Evolutionary conservation across 306 rosid species (phyloP), one percentile per base, ranked within the genome.

Genomic region (Lathyrus aphaca): DNA sequence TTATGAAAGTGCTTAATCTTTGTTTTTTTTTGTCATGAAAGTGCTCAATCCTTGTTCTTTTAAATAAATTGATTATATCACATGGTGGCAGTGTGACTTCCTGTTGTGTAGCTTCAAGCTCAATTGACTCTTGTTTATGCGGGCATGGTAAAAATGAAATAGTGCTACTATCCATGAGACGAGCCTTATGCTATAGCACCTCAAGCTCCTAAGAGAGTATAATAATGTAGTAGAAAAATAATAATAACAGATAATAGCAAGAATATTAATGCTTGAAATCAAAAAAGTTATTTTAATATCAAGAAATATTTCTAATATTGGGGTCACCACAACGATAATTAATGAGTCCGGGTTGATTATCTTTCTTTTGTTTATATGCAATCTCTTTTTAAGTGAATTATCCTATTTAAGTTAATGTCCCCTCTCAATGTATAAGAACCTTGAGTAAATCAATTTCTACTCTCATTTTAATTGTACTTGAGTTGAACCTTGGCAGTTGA

Each of bases 401-500:
- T 54, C 37, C 35, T 53, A 21, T 53, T 23, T 4, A 12, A 54
- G 60, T 12, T 23, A 54, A 54, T 54, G 15, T 13, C 25, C 4
- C 29, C 27, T 51, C 30, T 51, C 29, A 7, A 49, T n/a, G 12
- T 23, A 2, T 6, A 5, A 54, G 9, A 23, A 23, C n/a, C 8
- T 3, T 54, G 61, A 55, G 7, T 55, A 55, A 55, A 25, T 25
- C 18, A 55, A 25, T 55, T 25, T 25, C 61, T 25, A 12, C 17
- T 55, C 35, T 23, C 17, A 27, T 55, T 38, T 11, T 25, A 55
- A 55, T 25, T 7, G 17, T 13, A 14, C 38, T 55, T 55, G 61
- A 50, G 64, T 51, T 50, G 50, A 18, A 39, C 44, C 77, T 73
- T 73, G 55, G 44, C 43, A 50, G 37, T 51, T 40, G 35, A 38